Percentiles rank a stretch among this genome's conserved stretches.
Conservation (phyloP, 768 basidiomycete genomes). For the Serpula lacrymans region DNA sequence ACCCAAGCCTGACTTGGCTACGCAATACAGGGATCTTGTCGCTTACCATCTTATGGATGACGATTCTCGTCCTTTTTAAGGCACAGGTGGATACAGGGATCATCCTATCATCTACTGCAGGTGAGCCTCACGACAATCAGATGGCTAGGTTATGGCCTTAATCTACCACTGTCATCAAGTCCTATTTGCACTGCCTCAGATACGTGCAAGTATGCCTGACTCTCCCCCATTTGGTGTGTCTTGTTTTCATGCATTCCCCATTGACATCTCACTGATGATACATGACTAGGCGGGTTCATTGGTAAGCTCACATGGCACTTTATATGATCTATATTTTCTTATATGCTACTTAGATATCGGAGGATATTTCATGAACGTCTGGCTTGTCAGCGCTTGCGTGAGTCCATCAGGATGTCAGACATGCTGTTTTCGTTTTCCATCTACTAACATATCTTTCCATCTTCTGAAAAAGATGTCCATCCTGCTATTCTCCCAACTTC, state of each 20-base stretch:
- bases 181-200: slow-evolving; percentile 6
- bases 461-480: slow-evolving; percentile 3
- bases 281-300: slow-evolving; percentile 2
- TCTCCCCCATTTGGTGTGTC: slow-evolving; percentile 8
- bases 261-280: neutral
- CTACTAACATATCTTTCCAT: neutral
- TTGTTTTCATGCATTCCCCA: neutral
- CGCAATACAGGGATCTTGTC: slow-evolving; percentile 1
- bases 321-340: no score
- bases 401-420: no score
- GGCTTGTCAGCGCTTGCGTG: slow-evolving; percentile 6
- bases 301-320: no score
- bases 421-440: neutral
- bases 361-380: slow-evolving; percentile 6
- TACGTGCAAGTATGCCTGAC: slow-evolving; percentile 4
- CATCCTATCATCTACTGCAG: slow-evolving; percentile 3
- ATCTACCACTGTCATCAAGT: neutral
- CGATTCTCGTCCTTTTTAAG: slow-evolving; percentile 3
- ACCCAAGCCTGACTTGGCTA: neutral
- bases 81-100: neutral
- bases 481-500: slow-evolving; percentile 5
- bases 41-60: slow-evolving; percentile 5
- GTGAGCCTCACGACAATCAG: no score
- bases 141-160: no score
- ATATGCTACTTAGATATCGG: slow-evolving; percentile 7